Conservation (phyloP, 768 basidiomycete genomes). For the Russula virescens region DNA sequence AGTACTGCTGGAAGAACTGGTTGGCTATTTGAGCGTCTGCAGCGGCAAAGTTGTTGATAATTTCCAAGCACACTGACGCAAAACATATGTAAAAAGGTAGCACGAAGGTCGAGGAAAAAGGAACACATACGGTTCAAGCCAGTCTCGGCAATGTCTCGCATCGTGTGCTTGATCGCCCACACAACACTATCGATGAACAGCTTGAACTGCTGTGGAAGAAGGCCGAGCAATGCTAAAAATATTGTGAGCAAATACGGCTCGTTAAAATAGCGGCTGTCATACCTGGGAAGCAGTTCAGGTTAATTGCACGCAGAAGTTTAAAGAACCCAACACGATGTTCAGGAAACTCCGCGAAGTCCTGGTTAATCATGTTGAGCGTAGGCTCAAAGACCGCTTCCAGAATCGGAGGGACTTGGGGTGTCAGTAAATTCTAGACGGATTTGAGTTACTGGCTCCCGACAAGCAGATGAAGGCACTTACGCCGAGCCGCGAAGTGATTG, state of each 20-base stretch:
- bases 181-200: slow-evolving; percentile 96
- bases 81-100: slow-evolving; percentile 12
- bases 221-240: slow-evolving; percentile 67
- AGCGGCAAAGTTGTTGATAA: slow-evolving; percentile 90
- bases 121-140: slow-evolving; percentile 62
- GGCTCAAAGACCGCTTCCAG: slow-evolving; percentile 97
- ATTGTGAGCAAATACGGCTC: background rate
- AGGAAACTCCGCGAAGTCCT: slow-evolving; percentile 98
- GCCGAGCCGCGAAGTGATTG: slow-evolving; percentile 82
- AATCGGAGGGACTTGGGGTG: slow-evolving; percentile 90
- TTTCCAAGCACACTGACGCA: slow-evolving; percentile 75
- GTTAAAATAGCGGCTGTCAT: slow-evolving; percentile 24
- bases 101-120: slow-evolving; percentile 4
- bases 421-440: slow-evolving; percentile 61
- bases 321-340: slow-evolving; percentile 98
- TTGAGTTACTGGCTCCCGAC: slow-evolving; percentile 19
- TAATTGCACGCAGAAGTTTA: slow-evolving; percentile 89
- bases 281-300: slow-evolving; percentile 95
- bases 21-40: slow-evolving; percentile 76
- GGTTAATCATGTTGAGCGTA: slow-evolving; percentile 97
- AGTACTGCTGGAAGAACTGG: slow-evolving; percentile 95
- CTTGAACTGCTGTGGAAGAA: slow-evolving; percentile 93
- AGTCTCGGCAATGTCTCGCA: slow-evolving; percentile 96
- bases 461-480: slow-evolving; percentile 43
- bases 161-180: slow-evolving; percentile 99